These are phyloP conservation scores for sunflower (Helianthus annuus) DNA, from an alignment of 129 eudicot genomes.

Conservation along the genomic window DNA sequence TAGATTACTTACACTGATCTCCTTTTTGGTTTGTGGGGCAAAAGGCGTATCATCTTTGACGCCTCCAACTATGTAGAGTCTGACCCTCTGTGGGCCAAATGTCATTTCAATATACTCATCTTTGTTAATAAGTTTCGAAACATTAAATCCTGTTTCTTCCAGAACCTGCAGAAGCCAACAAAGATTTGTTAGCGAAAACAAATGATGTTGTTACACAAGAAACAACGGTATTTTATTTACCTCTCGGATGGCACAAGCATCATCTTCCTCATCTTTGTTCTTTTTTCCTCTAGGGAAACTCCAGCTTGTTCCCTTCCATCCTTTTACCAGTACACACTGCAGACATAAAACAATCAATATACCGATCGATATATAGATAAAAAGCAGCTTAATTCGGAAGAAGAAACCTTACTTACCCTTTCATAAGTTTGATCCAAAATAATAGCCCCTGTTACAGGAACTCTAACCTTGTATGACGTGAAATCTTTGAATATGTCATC, in stretches of 20 bases:
- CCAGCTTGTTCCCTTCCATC: slow-evolving; percentile 99
- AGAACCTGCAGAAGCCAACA: slow-evolving; percentile 77
- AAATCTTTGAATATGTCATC: slow-evolving; percentile 99
- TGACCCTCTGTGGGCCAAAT: slow-evolving; percentile 95
- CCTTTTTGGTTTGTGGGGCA: slow-evolving; percentile 98
- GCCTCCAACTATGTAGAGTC: slow-evolving; percentile 91
- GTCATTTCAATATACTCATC: slow-evolving; percentile 84
- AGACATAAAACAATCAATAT: neutral
- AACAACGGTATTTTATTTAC: slow-evolving; percentile 38
- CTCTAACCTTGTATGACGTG: slow-evolving; percentile 96
- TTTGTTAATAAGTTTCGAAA: slow-evolving; percentile 77
- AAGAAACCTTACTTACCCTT: slow-evolving; percentile 73
- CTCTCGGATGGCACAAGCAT: slow-evolving; percentile 94
- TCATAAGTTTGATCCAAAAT: slow-evolving; percentile 92
- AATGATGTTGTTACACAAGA: neutral
- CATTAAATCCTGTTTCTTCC: slow-evolving; percentile 98
- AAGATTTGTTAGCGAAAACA: neutral
- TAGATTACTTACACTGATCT: slow-evolving; percentile 79
- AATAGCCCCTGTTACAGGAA: slow-evolving; percentile 98
- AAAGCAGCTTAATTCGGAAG: slow-evolving; percentile 11
- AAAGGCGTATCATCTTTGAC: slow-evolving; percentile 90
- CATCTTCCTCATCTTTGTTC: slow-evolving; percentile 97
- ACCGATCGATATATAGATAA: slow-evolving; percentile 1
- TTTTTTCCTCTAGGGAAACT: slow-evolving; percentile 99
- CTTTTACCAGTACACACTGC: slow-evolving; percentile 97